Evolutionary conservation across 441 rosid genomes (phyloP).

Genomic region (Raphanus hybrid): DNA sequence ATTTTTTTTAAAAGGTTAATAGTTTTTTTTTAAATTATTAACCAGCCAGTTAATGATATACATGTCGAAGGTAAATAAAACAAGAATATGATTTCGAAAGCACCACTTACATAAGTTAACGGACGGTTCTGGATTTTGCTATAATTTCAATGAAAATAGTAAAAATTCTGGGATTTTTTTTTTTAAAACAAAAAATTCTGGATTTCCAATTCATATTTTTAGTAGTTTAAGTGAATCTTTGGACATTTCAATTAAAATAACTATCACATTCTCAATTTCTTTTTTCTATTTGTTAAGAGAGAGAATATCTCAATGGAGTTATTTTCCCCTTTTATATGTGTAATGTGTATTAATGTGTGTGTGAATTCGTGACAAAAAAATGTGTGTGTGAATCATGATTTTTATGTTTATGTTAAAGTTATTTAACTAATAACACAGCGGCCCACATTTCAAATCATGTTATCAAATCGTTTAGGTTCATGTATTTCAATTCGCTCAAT

Average conservation of each 20-base stretch:
- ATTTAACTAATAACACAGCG: slow-evolving; percentile 2
- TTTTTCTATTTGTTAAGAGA: not conserved
- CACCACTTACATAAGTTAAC: slow-evolving; percentile 1
- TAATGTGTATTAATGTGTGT: not conserved
- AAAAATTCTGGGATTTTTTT: not conserved
- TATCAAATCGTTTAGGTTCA: slow-evolving; percentile 40
- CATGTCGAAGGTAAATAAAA: not conserved
- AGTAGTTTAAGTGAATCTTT: not conserved
- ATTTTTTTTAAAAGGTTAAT: too few relatives aligned
- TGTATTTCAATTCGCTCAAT: slow-evolving; percentile 31
- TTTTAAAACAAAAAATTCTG: too few relatives aligned
- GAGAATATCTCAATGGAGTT: not conserved
- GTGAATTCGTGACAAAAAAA: not conserved
- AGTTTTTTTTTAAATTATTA: too few relatives aligned
- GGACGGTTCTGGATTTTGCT: not conserved
- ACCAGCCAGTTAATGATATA: not conserved
- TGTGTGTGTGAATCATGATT: not conserved
- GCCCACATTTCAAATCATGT: slow-evolving; percentile 42
- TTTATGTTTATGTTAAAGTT: slow-evolving; percentile 16
- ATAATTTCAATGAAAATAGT: not conserved
- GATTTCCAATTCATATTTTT: not conserved
- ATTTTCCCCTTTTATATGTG: not conserved
- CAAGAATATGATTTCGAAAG: not conserved
- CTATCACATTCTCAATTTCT: not conserved
- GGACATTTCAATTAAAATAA: not conserved